phyloP scores from a whole-genome alignment of 1,284 basidiomycete genomes.

The Ceratobasidium sp. region DNA sequence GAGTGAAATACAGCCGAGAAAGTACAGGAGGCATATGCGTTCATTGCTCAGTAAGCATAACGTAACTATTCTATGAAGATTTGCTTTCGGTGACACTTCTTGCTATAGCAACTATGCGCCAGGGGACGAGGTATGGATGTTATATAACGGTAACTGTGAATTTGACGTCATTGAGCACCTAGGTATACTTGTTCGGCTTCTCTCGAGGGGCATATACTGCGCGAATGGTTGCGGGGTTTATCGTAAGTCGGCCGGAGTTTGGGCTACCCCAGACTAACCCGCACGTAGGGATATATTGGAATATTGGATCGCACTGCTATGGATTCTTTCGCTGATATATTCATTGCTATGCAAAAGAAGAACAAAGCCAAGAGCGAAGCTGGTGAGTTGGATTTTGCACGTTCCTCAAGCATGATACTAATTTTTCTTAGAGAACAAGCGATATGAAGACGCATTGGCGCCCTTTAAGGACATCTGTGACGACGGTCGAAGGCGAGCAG shows the following conservation, averaged over 20 bases:
- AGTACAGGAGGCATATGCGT: constrained; percentile 35
- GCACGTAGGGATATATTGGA: constrained; percentile 64
- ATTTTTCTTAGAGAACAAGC: constrained; percentile 54
- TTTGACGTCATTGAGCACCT: constrained; percentile 51
- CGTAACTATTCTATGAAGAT: not conserved
- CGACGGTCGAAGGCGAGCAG: constrained; percentile 60
- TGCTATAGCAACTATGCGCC: constrained; percentile 64
- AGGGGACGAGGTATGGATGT: constrained; percentile 65
- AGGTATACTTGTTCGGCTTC: constrained; percentile 65
- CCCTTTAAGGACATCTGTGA: constrained; percentile 61
- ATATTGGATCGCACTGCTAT: constrained; percentile 69
- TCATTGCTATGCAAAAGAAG: constrained; percentile 64
- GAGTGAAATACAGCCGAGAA: constrained; percentile 19
- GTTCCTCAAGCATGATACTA: not conserved
- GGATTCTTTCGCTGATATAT: constrained; percentile 71
- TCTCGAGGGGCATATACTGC: constrained; percentile 77
- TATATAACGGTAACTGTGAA: not conserved
- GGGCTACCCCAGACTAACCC: not conserved
- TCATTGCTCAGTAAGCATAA: constrained; percentile 31
- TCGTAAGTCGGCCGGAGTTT: constrained; percentile 54
- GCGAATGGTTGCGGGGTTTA: constrained; percentile 72
- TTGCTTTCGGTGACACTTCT: not conserved
- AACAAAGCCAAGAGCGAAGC: constrained; percentile 59
- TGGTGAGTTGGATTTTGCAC: constrained; percentile 51
- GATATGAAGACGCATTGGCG: constrained; percentile 55